Evolutionary conservation across 176 grass and related monocot species (phyloP).

Genomic region (Hordeum vulgare): DNA sequence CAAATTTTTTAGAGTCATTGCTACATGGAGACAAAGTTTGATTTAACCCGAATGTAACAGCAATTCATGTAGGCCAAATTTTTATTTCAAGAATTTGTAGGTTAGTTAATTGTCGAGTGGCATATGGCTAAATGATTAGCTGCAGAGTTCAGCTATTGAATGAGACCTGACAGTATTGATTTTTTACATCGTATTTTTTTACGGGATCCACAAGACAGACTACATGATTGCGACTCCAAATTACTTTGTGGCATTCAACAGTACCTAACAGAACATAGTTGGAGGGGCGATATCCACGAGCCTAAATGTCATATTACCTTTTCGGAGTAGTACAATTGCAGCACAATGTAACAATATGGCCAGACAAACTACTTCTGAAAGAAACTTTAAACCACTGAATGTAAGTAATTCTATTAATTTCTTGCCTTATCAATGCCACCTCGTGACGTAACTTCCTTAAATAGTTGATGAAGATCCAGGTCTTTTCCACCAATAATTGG

Average conservation of each 20-base stretch:
- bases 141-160: background rate
- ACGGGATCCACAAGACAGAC: background rate
- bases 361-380: slow-evolving; percentile 17
- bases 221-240: background rate
- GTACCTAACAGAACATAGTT: no score
- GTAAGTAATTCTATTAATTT: slow-evolving; percentile 20
- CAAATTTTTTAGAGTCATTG: background rate
- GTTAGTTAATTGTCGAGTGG: background rate
- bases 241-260: background rate
- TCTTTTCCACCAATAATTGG: slow-evolving; percentile 94
- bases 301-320: background rate
- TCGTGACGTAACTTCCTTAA: slow-evolving; percentile 77
- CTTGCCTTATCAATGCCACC: slow-evolving; percentile 91
- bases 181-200: background rate
- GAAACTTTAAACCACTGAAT: background rate
- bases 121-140: background rate
- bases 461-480: slow-evolving; percentile 92
- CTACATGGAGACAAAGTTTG: background rate
- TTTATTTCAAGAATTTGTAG: background rate
- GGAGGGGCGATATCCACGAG: no score
- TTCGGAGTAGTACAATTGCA: background rate
- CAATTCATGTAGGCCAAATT: background rate
- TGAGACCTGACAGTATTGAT: background rate
- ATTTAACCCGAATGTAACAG: background rate
- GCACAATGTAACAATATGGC: slow-evolving; percentile 6